These are phyloP conservation scores for Ogataea zsoltii DNA, from an alignment of 805 yeast species.

Conservation along the genomic window DNA sequence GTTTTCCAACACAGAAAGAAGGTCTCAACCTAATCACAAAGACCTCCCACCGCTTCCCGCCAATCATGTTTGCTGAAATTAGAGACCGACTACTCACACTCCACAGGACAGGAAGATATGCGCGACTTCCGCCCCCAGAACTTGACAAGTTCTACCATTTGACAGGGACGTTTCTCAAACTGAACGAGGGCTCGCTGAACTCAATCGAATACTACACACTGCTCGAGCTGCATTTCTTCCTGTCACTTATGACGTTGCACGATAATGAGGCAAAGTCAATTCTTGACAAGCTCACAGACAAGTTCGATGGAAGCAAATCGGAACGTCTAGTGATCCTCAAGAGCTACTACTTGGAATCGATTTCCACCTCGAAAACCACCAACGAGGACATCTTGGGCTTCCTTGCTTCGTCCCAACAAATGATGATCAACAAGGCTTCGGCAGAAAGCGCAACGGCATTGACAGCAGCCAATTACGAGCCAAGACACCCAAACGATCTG, in stretches of 20 bases:
- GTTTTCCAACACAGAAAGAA: background rate
- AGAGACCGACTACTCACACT: constrained; percentile 47
- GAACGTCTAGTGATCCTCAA: constrained; percentile 58
- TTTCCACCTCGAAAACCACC: constrained; percentile 33
- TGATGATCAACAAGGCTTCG: constrained; percentile 19
- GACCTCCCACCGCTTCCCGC: background rate
- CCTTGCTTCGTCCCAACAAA: constrained; percentile 25
- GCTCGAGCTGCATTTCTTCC: constrained; percentile 70
- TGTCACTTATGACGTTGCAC: constrained; percentile 58
- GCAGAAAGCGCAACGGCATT: constrained; percentile 23
- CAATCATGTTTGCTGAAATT: constrained; percentile 9
- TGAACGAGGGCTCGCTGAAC: constrained; percentile 27
- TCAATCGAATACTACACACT: constrained; percentile 55
- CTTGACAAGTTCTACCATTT: constrained; percentile 37
- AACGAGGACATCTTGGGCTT: constrained; percentile 37
- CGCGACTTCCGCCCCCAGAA: constrained; percentile 48
- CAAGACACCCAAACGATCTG: constrained; percentile 27
- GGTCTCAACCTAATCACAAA: no score
- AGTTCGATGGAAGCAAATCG: constrained; percentile 52
- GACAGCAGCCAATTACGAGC: constrained; percentile 27
- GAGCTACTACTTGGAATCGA: constrained; percentile 58
- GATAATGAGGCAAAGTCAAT: constrained; percentile 72
- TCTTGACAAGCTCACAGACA: constrained; percentile 66
- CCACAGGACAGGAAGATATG: constrained; percentile 52
- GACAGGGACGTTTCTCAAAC: constrained; percentile 38